Base-by-base conservation (phyloP, 495 filamentous ascomycete species). In the Lepidopterella palustris region DNA sequence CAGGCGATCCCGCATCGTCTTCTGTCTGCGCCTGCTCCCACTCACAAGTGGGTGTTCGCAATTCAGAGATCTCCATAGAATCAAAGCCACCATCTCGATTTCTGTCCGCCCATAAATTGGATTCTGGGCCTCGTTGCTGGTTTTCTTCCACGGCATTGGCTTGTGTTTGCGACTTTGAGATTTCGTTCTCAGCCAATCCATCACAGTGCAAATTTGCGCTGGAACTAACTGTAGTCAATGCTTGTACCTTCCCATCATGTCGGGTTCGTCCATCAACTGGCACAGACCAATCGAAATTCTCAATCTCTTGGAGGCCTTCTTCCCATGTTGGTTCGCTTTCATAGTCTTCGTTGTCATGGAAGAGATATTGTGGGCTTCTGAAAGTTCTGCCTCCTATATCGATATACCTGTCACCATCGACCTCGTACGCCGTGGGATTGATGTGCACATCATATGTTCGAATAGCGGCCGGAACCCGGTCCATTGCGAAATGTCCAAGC, bases 281-380 rank as follows among this genome's bases (percentile, higher is more conserved):
- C 18, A 42, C 3, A 15, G 13, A 18, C 61, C 61, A 63, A 39
- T 63, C 49, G 26, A 63, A 63, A 11, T 59, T 51, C 49, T 58
- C 56, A 51, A 63, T 63, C 13, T 21, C 42, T 49, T 59, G 11
- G 2, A 58, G 25, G 15, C 61, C 61, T 2, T 63, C 61, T 48
- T 54, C 25, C 61, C 61, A 63, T 10, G 61, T 55, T 1, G 29
- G 23, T 9, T 57, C 53, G 27, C 50, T 29, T n/a, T 24, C 8
- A 35, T n/a, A 20, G 25, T 60, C 53, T n/a, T 47, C 32, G 35
- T 54, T 20, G 32, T 54, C 24, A 13, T 54, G 24, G 47, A 24
- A 27, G 10, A 23, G 25, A 24, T 23, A 21, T 31, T 21, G 18
- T 18, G 25, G 26, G 18, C 27, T 23, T 32, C 31, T n/a, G 6